A percentile compares a stretch with the other conserved stretches of the same genome.
phyloP scores from a whole-genome alignment of 2,329 filamentous ascomycete species.

The Metarhizium robertsii region DNA sequence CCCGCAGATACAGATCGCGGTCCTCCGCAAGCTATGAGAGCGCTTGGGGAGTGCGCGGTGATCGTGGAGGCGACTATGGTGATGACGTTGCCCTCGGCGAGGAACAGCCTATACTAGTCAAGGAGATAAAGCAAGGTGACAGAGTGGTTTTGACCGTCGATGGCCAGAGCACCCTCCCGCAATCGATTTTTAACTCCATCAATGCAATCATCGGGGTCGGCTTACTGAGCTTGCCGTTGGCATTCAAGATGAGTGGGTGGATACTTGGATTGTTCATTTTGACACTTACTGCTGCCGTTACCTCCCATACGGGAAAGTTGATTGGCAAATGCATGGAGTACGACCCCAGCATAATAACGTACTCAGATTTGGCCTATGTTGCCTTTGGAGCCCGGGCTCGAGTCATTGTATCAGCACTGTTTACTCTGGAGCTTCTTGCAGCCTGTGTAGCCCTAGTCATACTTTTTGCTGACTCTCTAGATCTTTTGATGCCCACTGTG shows the following conservation, averaged over 20 bases:
- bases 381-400: constrained; percentile 79
- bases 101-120: constrained; percentile 70
- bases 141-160: constrained; percentile 76
- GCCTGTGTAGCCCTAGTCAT: constrained; percentile 85
- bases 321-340: constrained; percentile 83
- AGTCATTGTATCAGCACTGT: constrained; percentile 73
- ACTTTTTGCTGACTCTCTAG: constrained; percentile 85
- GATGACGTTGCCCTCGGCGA: constrained; percentile 17
- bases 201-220: constrained; percentile 90
- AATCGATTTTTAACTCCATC: constrained; percentile 94
- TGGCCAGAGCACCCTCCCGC: constrained; percentile 88
- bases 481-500: constrained; percentile 65
- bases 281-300: constrained; percentile 62
- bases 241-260: constrained; percentile 83
- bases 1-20: constrained; percentile 21
- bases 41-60: constrained; percentile 22
- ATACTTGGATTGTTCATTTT: constrained; percentile 70
- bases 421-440: constrained; percentile 78
- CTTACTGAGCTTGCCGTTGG: constrained; percentile 78
- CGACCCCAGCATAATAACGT: constrained; percentile 79
- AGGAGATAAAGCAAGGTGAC: constrained; percentile 81
- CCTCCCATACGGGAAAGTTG: constrained; percentile 76
- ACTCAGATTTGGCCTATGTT: constrained; percentile 86
- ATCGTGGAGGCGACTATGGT: constrained; percentile 17
- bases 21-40: constrained; percentile 36